A percentile compares a stretch with the other conserved stretches of the same genome.
These are phyloP conservation scores for Phytophthora pseudosyringae DNA, from an alignment of 352 stramenopile species.

Conservation along the genomic window DNA sequence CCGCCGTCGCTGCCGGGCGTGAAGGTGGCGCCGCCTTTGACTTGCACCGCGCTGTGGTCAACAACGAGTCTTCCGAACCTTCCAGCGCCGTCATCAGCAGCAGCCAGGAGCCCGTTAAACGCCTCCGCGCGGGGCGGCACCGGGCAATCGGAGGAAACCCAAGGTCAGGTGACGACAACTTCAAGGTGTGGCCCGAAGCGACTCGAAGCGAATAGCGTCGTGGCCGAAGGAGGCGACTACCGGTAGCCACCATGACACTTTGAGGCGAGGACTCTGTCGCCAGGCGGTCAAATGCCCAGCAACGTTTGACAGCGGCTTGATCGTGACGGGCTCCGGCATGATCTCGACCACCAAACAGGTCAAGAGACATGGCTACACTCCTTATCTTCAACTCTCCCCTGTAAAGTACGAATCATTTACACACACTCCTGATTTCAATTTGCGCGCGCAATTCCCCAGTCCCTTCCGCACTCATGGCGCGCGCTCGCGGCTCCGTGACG, in stretches of 20 bases:
- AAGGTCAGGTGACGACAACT: constrained; percentile 10
- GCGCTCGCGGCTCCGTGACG: constrained; percentile 3
- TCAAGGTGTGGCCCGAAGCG: constrained; percentile 8
- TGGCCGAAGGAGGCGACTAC: too few species aligned
- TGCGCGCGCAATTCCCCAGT: constrained; percentile 3
- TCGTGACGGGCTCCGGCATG: too few species aligned
- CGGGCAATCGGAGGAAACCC: constrained; percentile 25
- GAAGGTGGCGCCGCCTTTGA: not conserved
- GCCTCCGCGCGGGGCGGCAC: not conserved
- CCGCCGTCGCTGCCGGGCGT: not conserved
- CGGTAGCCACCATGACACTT: too few species aligned
- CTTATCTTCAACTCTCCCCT: too few species aligned
- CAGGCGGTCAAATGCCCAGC: too few species aligned
- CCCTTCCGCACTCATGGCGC: constrained; percentile 21
- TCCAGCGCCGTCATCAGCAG: constrained; percentile 22
- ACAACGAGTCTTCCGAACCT: not conserved
- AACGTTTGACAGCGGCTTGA: too few species aligned
- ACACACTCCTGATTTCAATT: constrained; percentile 6
- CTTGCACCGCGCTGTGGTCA: not conserved
- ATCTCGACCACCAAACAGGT: too few species aligned
- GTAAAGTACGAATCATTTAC: constrained; percentile 5
- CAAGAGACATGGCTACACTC: too few species aligned
- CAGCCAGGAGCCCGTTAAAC: constrained; percentile 2
- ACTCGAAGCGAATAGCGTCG: not conserved
- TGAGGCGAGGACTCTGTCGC: too few species aligned